Evolutionary conservation across 768 basidiomycete species (phyloP).

Genomic region (Pisolithus tinctorius): DNA sequence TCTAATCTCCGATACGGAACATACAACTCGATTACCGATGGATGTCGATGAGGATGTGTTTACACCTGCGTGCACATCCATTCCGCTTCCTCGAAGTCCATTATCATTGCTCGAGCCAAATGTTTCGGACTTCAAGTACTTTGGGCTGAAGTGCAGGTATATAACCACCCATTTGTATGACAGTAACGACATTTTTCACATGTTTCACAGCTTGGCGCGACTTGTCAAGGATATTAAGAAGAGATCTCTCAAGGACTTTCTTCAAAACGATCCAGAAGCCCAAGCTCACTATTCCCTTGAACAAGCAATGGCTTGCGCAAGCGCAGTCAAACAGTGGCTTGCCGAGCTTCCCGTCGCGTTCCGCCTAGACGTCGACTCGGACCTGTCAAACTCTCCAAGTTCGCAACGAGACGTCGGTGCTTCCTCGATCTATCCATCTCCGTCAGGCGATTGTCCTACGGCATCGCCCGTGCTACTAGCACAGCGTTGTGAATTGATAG

Average conservation of each 20-base stretch:
- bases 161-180: slow-evolving; percentile 6
- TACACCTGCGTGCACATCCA: slow-evolving; percentile 36
- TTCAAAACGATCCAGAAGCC: slow-evolving; percentile 19
- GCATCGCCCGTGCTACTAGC: slow-evolving; percentile 35
- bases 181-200: slow-evolving; percentile 1
- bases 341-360: slow-evolving; percentile 44
- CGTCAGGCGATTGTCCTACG: slow-evolving; percentile 9
- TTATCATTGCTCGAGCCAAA: slow-evolving; percentile 21
- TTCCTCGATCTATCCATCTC: slow-evolving; percentile 3
- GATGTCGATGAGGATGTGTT: slow-evolving; percentile 53
- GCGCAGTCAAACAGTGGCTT: slow-evolving; percentile 49
- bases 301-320: slow-evolving; percentile 51
- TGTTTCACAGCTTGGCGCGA: slow-evolving; percentile 44
- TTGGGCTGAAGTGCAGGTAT: slow-evolving; percentile 57
- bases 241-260: slow-evolving; percentile 39
- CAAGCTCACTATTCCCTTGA: slow-evolving; percentile 46
- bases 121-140: slow-evolving; percentile 37
- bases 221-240: slow-evolving; percentile 57
- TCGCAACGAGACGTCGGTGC: slow-evolving; percentile 6
- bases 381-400: slow-evolving; percentile 14
- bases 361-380: slow-evolving; percentile 34
- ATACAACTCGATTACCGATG: slow-evolving; percentile 48
- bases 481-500: slow-evolving; percentile 54
- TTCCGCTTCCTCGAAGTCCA: slow-evolving; percentile 33
- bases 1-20: slow-evolving; percentile 48